A percentile compares a stretch with the other conserved stretches of the same genome.
Evolutionary conservation across 2,329 filamentous ascomycete species (phyloP).

Genomic region (Fusarium citri): DNA sequence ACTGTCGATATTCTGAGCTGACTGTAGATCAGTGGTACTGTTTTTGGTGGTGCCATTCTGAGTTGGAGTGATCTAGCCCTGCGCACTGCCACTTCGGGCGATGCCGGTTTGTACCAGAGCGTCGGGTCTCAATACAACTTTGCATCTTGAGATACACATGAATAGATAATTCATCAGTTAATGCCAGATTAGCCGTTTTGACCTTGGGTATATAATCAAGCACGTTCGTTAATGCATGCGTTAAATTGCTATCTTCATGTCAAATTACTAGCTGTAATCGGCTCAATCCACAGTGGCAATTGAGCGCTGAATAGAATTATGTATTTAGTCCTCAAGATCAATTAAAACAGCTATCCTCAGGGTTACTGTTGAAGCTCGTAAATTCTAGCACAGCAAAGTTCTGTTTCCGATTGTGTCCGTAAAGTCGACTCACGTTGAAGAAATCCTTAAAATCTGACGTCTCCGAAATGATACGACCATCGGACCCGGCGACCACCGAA

Average conservation of each 20-base stretch:
- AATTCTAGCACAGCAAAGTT: too few relatives aligned
- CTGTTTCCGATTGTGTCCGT: neutral
- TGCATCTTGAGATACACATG: neutral
- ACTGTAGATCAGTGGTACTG: constrained; percentile 13
- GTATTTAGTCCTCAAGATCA: too few relatives aligned
- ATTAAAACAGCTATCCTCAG: too few relatives aligned
- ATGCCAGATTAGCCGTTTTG: too few relatives aligned
- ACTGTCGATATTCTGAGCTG: constrained; percentile 41
- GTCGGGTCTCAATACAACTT: neutral
- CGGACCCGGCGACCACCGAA: constrained; percentile 33
- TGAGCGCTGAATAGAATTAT: too few relatives aligned
- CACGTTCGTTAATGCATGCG: too few relatives aligned
- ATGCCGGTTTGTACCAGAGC: constrained; percentile 21
- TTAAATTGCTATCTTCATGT: too few relatives aligned
- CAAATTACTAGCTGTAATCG: too few relatives aligned
- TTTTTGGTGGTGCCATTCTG: constrained; percentile 41
- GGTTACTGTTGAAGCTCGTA: too few relatives aligned
- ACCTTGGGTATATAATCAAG: too few relatives aligned
- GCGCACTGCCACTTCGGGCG: constrained; percentile 30
- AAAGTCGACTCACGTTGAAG: neutral
- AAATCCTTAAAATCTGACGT: neutral
- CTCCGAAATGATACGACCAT: constrained; percentile 26
- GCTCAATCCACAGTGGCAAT: too few relatives aligned
- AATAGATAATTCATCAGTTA: too few relatives aligned
- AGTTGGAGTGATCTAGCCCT: constrained; percentile 20